These are phyloP conservation scores for Mortierella polycephala DNA, from an alignment of 371 early-diverging fungal species.

Conservation along the genomic window DNA sequence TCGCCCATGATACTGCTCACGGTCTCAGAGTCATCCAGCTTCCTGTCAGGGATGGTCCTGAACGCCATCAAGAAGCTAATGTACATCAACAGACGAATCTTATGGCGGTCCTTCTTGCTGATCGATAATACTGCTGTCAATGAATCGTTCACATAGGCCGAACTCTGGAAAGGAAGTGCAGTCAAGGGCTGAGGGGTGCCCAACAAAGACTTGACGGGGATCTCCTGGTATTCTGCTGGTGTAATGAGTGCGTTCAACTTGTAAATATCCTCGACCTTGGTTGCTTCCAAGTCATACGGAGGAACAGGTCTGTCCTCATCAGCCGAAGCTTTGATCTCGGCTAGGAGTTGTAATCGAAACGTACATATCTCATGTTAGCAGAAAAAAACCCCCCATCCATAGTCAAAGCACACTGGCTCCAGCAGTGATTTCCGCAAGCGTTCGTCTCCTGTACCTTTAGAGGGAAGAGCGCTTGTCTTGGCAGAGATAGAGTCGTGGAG, in stretches of 20 bases:
- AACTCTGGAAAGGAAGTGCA: conserved; percentile 60
- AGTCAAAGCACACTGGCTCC: no score
- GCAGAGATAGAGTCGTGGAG: conserved; percentile 70
- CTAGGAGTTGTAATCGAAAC: conserved; percentile 23
- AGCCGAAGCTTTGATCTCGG: conserved; percentile 61
- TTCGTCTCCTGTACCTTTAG: conserved; percentile 44
- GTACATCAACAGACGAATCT: conserved; percentile 74
- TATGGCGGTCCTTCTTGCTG: conserved; percentile 72
- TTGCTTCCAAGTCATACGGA: conserved; percentile 71
- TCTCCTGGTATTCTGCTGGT: conserved; percentile 65
- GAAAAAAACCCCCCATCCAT: neutral
- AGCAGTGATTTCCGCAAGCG: no score
- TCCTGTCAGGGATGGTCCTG: conserved; percentile 59
- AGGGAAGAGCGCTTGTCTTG: conserved; percentile 61
- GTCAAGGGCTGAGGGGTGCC: conserved; percentile 56
- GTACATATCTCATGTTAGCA: neutral
- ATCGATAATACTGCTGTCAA: conserved; percentile 58
- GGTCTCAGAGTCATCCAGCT: conserved; percentile 64
- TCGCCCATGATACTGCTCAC: conserved; percentile 62
- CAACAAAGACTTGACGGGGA: conserved; percentile 66
- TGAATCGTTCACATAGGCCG: conserved; percentile 62
- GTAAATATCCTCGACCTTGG: conserved; percentile 77
- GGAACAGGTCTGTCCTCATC: conserved; percentile 78
- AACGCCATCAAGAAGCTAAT: conserved; percentile 80
- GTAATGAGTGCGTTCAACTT: conserved; percentile 76